Base-by-base conservation (phyloP, 148 eudicot genomes). In the Spergularia marina region DNA sequence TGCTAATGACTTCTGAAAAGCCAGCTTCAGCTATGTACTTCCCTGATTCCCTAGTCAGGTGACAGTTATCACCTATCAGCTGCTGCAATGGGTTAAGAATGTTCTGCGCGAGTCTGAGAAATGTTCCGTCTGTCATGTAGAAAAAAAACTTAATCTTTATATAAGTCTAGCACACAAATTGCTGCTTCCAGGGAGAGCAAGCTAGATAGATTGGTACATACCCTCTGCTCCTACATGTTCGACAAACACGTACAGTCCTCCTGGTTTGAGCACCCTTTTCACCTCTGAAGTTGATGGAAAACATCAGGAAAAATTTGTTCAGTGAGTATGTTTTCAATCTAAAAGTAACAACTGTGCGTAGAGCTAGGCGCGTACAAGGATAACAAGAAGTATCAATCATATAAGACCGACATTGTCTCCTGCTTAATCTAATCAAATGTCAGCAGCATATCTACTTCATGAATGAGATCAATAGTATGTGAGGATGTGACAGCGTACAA, bases 151-250 rank as follows among this genome's bases (percentile, higher is more conserved):
- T 53, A 18, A 72, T 41, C 13, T 16, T 56, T 4, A 8, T 13
- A 58, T 56, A 11, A 55, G 54, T 62, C 55, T 55, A 25, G 36
- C 36, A 56, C 67, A 64, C n/a, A 66, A 17, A 5, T 47, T 49
- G 25, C 17, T 71, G 68, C 34, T 7, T 36, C 16, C 36, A 44
- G 25, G 25, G 25, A 71, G 34, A 71, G 34, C 2, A 21, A 30
- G 30, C 12, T 40, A 66, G 60, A 14, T 49, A 23, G 49, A 7
- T 72, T 7, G 44, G 55, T 54, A 41, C 13, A 53, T 84, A 91
- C 98, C 95, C 78, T 91, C 63, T 78, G 91, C 97, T 70, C 88
- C 97, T 14, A 94, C 95, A 77, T 94, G 98, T 81, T 94, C 98
- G 70, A 94, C 83, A 82, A 91, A 94, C 72, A 94, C 41, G 89